Evolutionary conservation across 306 rosid species (phyloP), one percentile per base, ranked within the genome.

Genomic region (Neltuma alba): DNA sequence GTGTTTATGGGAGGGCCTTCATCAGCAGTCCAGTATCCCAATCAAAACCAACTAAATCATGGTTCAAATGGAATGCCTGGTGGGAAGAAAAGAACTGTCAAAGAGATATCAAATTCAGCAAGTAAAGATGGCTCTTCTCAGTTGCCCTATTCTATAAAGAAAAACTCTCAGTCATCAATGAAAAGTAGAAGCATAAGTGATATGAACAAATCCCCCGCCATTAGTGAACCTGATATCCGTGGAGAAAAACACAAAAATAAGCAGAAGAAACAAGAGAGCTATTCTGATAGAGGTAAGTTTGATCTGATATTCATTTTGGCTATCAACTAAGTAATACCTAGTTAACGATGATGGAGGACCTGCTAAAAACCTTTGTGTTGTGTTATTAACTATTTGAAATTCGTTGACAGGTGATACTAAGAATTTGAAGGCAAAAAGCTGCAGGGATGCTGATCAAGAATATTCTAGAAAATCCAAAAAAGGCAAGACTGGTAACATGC

Each of bases 151-250:
- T 77, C 92, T 34, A 68, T 54, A 77, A 93, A 95, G 97, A 92
- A 87, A 85, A 89, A 76, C 66, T 13, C 40, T 16, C 90, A 69
- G 72, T 80, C 84, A 40, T 80, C 93, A 5, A 82, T 83, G 76
- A 91, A 90, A 85, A 92, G 93, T 82, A 90, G 88, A 86, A 95
- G 97, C 89, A 87, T 93, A 83, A 92, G 90, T 79, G 99, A 95
- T 79, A 91, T 89, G 76, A 88, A 82, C 88, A 88, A 82, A 62
- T 91, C 93, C 79, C 95, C 99, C 64, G 85, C 65, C 28, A 75
- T 79, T 54, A 85, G 84, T 77, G 99, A 91, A 44, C 82, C 91
- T 70, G 87, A 91, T 87, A 76, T 82, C 85, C 85, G 77, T 31
- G 57, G 72, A 52, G 96, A 88, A 72, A 89, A 90, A 78, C 84